Evolutionary conservation across 108 stramenopile genomes (phyloP).

Genomic region (Skeletonema potamos): DNA sequence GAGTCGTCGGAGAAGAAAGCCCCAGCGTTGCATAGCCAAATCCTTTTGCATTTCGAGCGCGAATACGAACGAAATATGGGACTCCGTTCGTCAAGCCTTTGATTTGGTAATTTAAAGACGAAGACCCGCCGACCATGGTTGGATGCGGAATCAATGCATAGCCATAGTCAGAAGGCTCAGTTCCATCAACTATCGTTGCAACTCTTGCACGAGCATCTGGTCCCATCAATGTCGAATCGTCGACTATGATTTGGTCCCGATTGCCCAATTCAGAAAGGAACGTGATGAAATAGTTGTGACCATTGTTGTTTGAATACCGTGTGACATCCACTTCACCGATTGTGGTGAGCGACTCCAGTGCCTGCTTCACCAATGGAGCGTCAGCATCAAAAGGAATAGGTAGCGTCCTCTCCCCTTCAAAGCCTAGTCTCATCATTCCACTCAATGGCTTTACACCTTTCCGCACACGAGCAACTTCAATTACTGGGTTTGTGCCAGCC

Average conservation of each 20-base stretch:
- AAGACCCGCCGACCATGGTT: neutral
- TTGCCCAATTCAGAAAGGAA: constrained; percentile 55
- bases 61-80: constrained; percentile 53
- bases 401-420: constrained; percentile 56
- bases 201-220: constrained; percentile 67
- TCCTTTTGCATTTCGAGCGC: constrained; percentile 62
- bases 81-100: constrained; percentile 48
- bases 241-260: constrained; percentile 52
- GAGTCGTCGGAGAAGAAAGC: constrained; percentile 48
- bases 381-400: constrained; percentile 65
- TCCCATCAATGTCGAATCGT: constrained; percentile 69
- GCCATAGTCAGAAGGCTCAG: constrained; percentile 48
- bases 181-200: constrained; percentile 54
- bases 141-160: constrained; percentile 9
- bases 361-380: constrained; percentile 57
- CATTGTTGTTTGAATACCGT: constrained; percentile 73
- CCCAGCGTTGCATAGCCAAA: constrained; percentile 40
- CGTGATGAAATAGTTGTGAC: constrained; percentile 83
- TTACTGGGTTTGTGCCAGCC: constrained; percentile 74
- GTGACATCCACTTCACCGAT: constrained; percentile 71
- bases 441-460: constrained; percentile 69
- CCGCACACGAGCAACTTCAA: constrained; percentile 48
- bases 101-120: constrained; percentile 31
- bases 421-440: constrained; percentile 71
- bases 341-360: constrained; percentile 60